Evolutionary conservation across 345 rosid genomes (phyloP).

Genomic region (Gossypium longicalyx): DNA sequence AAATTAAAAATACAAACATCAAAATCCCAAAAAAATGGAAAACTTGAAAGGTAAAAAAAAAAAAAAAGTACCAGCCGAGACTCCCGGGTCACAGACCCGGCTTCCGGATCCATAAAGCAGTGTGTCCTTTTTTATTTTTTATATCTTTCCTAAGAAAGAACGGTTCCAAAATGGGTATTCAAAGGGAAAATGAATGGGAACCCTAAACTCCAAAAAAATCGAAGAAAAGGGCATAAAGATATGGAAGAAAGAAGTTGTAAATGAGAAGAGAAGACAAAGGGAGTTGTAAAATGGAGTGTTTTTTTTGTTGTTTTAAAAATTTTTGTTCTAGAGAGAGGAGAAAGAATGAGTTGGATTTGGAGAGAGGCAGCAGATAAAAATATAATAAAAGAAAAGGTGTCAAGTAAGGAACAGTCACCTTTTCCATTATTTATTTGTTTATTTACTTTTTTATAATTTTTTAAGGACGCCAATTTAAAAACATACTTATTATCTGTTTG

Average conservation of each 20-base stretch:
- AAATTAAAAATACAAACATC: neutral
- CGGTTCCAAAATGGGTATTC: neutral
- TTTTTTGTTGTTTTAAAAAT: neutral
- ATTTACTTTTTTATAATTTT: no score
- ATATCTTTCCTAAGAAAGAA: no score
- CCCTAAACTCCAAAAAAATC: neutral
- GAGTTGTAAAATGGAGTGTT: neutral
- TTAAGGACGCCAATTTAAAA: no score
- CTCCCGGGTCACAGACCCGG: slow-evolving; percentile 16
- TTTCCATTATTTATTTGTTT: neutral
- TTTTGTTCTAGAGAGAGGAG: neutral
- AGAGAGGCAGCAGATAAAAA: slow-evolving; percentile 4
- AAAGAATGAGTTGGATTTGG: slow-evolving; percentile 5
- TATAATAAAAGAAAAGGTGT: neutral
- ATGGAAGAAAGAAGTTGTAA: neutral
- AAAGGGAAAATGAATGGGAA: neutral
- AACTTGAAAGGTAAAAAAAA: neutral
- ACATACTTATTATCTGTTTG: no score
- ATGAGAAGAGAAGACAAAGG: neutral
- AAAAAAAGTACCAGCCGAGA: slow-evolving; percentile 23
- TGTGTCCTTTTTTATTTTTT: neutral
- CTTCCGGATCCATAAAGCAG: slow-evolving; percentile 24
- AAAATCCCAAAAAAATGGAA: neutral
- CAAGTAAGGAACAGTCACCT: neutral
- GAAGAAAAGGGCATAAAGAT: neutral